Evolutionary conservation across 1,139 yeast species (phyloP), one percentile per base, ranked within the genome.

Genomic region (Lodderomyces parapsilosis): DNA sequence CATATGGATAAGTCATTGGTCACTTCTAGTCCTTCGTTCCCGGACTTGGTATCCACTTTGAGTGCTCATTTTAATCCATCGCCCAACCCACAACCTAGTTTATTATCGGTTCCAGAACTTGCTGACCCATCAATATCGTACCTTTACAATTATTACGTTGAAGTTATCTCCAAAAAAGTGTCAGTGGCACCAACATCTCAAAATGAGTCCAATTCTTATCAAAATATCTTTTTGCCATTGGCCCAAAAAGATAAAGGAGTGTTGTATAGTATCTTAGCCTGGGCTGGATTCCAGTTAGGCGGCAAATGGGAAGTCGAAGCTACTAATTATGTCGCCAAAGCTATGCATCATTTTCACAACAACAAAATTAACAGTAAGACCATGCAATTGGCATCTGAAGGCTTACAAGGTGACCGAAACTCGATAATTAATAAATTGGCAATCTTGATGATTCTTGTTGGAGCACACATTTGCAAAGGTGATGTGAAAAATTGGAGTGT

Each of bases 391-490:
- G 6, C 13, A n/a, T n/a, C 31, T 10, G 15, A 10, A 5, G 31
- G 20, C 3, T 13, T 28, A 10, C 17, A 39, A 19, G 45, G 48
- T 31, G 53, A 62, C 43, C 48, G 63, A 39, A 45, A 47, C 15
- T 34, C 62, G 2, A 46, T 56, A 2, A 44, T 76, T 30, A 65
- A 73, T 47, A 75, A 82, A 46, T 60, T 87, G 39, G 91, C 95
- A 0, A 77, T 84, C 6, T 68, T 84, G 44, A 64, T 86, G 49
- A 78, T 86, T 43, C 67, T 86, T 39, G 76, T 85, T 53, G 87
- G 83, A 14, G 88, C 86, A 1, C 88, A 84, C 55, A 83, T 85
- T 44, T 84, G 90, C 59, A 76, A 80, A 50, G 93, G 93, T 19
- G 91, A 85, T 59, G 88, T 84, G 38, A 71, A 72, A 37, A 77